Conservation (phyloP, 345 rosid genomes). For the Populus deltoides region DNA sequence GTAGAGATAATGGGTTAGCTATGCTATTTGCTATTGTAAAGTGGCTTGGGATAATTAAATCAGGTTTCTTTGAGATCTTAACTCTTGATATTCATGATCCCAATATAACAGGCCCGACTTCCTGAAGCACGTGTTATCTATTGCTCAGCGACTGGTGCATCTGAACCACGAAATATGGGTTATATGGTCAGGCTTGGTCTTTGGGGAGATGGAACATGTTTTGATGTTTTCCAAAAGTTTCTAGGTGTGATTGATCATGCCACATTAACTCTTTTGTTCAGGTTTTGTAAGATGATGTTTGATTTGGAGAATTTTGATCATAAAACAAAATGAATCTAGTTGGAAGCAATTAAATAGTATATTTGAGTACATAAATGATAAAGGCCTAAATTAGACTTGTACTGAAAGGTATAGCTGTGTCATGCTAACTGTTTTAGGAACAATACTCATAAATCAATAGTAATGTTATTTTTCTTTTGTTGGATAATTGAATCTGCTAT, state of each 20-base stretch:
- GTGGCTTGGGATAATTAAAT: conserved; percentile 4
- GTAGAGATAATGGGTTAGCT: not conserved
- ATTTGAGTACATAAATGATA: not conserved
- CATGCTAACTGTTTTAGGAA: not conserved
- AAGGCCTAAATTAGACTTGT: not conserved
- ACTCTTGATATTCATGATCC: conserved; percentile 24
- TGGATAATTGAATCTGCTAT: not conserved
- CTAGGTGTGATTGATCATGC: conserved; percentile 44
- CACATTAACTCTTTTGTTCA: not conserved
- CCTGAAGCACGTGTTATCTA: conserved; percentile 94
- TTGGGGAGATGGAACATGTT: conserved; percentile 96
- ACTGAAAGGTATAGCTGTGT: not conserved
- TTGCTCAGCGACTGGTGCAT: conserved; percentile 99
- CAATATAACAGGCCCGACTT: conserved; percentile 72
- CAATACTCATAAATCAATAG: not conserved
- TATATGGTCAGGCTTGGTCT: conserved; percentile 99
- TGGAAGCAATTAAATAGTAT: not conserved
- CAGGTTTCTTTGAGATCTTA: not conserved
- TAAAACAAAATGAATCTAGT: not conserved
- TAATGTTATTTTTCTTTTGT: too few relatives aligned
- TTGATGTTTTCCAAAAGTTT: conserved; percentile 66
- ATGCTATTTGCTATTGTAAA: conserved; percentile 4
- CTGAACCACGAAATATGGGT: conserved; percentile 99
- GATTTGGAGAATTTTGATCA: not conserved
- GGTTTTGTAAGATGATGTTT: not conserved